Evolutionary conservation across 192 early-diverging fungal species (phyloP), one percentile per base, ranked within the genome.

Genomic region (Podochytrium sp.): DNA sequence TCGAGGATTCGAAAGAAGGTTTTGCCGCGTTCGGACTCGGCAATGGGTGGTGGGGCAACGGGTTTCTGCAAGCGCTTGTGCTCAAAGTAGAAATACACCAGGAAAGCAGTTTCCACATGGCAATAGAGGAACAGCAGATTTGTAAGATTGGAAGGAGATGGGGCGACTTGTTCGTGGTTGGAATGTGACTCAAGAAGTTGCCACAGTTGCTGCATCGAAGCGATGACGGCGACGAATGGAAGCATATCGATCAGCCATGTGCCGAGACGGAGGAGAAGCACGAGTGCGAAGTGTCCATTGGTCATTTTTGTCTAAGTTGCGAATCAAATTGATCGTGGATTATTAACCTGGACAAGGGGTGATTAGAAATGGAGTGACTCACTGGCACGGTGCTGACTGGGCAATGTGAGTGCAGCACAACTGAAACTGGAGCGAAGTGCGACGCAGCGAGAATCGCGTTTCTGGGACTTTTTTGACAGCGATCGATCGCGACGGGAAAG

Each of bases 71-170:
- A 61, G 12, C 72, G 58, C 34, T 60, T 41, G 29, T 47, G 20
- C 51, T 74, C 60, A 7, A 64, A 32, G 47, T 63, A 38, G 49
- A 74, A 74, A 41, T 63, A 74, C 60, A 74, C 72, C 25, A 64
- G 47, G 43, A 74, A 74, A 5, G 47, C 43, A 14, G 51, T 53
- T 53, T 74, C 72, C 12, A 74, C 16, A 35, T 37, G 56, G 14
- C 50, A 20, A 35, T 74, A 74, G 27, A 64, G 7, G 10, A 61
- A 53, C 12, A 74, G 18, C 23, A 47, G 20, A 34, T 60, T 40
- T 16, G 14, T 29, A 33, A 61, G 10, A 37, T 20, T 25, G n/a
- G n/a, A 23, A 56, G 18, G 23, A 55, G 27, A 20, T 6, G 10
- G 25, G 23, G 25, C 27, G 57, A 20, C 6, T 38, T 29, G 6